Conservation (phyloP, 768 basidiomycete genomes). For the Termitomyces sp. region DNA sequence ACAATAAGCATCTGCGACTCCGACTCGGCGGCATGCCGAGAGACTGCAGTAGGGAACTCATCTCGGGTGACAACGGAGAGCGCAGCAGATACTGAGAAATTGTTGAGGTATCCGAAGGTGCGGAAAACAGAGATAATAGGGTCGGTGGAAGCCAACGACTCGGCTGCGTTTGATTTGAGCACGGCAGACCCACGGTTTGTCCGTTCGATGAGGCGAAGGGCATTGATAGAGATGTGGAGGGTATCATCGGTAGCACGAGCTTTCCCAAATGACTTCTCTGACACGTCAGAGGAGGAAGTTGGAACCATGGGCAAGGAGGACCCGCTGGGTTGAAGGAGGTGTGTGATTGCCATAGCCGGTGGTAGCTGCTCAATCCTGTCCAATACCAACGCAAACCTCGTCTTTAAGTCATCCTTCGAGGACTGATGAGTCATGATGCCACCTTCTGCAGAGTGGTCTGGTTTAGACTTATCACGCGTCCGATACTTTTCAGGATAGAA, state of each 20-base stretch:
- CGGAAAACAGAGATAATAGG: conserved; percentile 69
- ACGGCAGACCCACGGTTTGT: conserved; percentile 85
- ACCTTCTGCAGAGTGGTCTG: conserved; percentile 17
- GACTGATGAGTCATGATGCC: conserved; percentile 14
- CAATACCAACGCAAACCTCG: conserved; percentile 67
- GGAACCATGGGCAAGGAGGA: neutral
- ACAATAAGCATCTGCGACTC: conserved; percentile 74
- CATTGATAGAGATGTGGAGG: conserved; percentile 50
- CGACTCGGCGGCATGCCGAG: conserved; percentile 51
- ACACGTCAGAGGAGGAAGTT: conserved; percentile 23
- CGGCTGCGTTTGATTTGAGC: conserved; percentile 74
- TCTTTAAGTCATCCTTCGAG: conserved; percentile 40
- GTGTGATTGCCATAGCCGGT: conserved; percentile 75
- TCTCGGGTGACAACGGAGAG: conserved; percentile 76
- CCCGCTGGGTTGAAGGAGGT: conserved; percentile 55
- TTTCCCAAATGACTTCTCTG: conserved; percentile 16
- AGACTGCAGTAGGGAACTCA: conserved; percentile 66
- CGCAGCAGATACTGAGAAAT: conserved; percentile 59
- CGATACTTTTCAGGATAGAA: conserved; percentile 73
- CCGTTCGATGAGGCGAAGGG: conserved; percentile 85
- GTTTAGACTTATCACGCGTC: conserved; percentile 23
- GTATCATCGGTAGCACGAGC: neutral
- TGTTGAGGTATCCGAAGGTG: conserved; percentile 72
- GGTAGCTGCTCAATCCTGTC: conserved; percentile 81
- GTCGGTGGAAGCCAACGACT: conserved; percentile 66